A percentile compares a stretch with the other conserved stretches of the same genome.
Conservation (phyloP, 345 rosid species). For the Microthlaspi erraticum region DNA sequence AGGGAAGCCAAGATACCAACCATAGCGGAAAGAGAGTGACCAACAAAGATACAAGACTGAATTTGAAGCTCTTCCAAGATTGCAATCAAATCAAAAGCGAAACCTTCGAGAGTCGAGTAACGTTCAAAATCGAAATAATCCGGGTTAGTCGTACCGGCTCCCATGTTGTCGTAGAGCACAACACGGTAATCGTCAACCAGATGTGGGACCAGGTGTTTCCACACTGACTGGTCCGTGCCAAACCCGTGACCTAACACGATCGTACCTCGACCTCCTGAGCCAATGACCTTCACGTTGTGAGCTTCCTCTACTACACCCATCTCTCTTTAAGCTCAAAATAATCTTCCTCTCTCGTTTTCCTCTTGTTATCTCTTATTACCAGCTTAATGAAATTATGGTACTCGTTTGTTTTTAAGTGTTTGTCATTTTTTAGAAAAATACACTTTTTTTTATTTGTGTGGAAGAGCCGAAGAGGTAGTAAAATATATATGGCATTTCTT, state of each 20-base stretch:
- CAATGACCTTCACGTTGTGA: constrained; percentile 76
- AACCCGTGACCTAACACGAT: constrained; percentile 85
- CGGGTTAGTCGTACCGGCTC: constrained; percentile 92
- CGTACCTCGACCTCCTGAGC: constrained; percentile 57
- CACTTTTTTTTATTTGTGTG: neutral
- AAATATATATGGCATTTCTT: neutral
- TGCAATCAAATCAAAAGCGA: constrained; percentile 74
- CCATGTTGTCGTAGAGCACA: constrained; percentile 83
- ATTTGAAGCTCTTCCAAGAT: constrained; percentile 72
- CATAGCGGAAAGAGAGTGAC: constrained; percentile 91
- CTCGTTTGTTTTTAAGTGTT: constrained; percentile 6
- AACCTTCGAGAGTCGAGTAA: constrained; percentile 79
- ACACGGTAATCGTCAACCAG: constrained; percentile 68
- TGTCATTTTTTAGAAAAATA: neutral
- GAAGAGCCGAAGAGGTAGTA: constrained; percentile 8
- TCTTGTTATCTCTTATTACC: neutral
- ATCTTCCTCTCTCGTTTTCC: constrained; percentile 7
- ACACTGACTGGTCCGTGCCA: constrained; percentile 92
- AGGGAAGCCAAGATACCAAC: constrained; percentile 81
- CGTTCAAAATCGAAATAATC: constrained; percentile 84
- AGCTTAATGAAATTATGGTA: neutral
- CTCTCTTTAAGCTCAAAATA: constrained; percentile 7
- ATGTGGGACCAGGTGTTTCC: constrained; percentile 94
- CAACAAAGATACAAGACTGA: constrained; percentile 65
- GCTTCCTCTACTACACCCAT: constrained; percentile 90